Conservation (phyloP, 192 early-diverging fungal species). For the Diversispora eburnea region DNA sequence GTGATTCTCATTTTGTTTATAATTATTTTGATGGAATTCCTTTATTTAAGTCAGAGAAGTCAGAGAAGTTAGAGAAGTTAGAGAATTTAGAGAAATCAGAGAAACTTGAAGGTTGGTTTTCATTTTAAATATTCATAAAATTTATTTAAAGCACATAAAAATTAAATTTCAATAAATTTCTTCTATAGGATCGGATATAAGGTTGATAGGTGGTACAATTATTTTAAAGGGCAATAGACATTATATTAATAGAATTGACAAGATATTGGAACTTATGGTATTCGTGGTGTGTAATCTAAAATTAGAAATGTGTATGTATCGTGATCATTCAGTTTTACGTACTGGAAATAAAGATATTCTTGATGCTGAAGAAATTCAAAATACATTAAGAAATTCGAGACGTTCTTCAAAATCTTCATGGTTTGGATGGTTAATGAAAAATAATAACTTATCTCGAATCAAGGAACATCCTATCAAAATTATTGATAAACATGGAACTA, state of each 20-base stretch:
- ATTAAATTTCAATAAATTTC: neutral
- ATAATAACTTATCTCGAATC: slow-evolving; percentile 29
- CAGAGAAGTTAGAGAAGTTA: neutral
- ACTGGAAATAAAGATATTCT: slow-evolving; percentile 24
- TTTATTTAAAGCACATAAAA: neutral
- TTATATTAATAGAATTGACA: slow-evolving; percentile 48
- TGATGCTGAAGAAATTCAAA: slow-evolving; percentile 16
- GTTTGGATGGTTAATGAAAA: slow-evolving; percentile 35
- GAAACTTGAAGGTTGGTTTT: neutral
- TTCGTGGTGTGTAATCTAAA: slow-evolving; percentile 75
- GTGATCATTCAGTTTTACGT: slow-evolving; percentile 62
- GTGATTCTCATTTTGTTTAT: neutral
- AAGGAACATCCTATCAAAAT: slow-evolving; percentile 32
- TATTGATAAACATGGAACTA: slow-evolving; percentile 21
- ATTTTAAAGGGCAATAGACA: neutral
- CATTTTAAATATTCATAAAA: neutral
- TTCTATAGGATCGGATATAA: neutral
- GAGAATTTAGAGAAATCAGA: neutral
- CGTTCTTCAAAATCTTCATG: slow-evolving; percentile 36
- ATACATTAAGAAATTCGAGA: slow-evolving; percentile 28
- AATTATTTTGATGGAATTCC: slow-evolving; percentile 6
- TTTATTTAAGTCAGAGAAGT: neutral
- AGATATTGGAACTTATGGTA: slow-evolving; percentile 69
- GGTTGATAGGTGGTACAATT: slow-evolving; percentile 8
- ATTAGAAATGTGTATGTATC: slow-evolving; percentile 69